Evolutionary conservation across 768 basidiomycete genomes (phyloP), one percentile per base, ranked within the genome.

Genomic region (Omphalotus guepiniiformis): DNA sequence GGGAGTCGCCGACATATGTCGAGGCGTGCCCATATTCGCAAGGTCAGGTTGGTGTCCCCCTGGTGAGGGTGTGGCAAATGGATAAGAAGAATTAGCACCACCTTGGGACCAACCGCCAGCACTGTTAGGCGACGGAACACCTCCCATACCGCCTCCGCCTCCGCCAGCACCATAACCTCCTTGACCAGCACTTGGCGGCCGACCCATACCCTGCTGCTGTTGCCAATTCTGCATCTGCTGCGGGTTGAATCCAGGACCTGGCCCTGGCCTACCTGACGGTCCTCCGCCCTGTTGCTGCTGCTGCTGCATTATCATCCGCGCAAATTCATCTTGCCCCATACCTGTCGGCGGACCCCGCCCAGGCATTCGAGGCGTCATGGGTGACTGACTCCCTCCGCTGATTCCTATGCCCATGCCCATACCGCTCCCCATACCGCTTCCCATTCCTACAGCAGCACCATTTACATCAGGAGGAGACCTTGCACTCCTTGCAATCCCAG

Each of bases 401-500:
- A 8, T 32, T 8, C 51, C 49, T 2, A 47, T 37, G 28, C 42
- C 42, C 6, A 47, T 48, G 34, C 41, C 41, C 22, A 46, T 37
- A 15, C 44, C 45, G 11, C 21, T 34, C 22, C 39, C 39, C 39
- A 41, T 41, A 37, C 39, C 39, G 15, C 5, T 25, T 26, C 39
- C 39, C 7, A 32, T 32, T n/a, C 41, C 41, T 22, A 6, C 11
- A 18, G 18, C 41, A 42, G 18, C 41, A 35, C 37, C 11, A 19
- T 70, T 67, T 28, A 73, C 69, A 50, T 88, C 86, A 15, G 84
- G 80, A n/a, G 87, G 87, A 34, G 87, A 88, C 47, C 85, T 74
- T 41, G 79, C 77, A 54, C 81, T 87, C 55, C 87, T 72, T 18
- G 86, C 83, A 43, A 89, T 89, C 11, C 85, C 85, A 0, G 84